Conservation (phyloP, 331 rosid genomes). For the Dryas integrifolia region DNA sequence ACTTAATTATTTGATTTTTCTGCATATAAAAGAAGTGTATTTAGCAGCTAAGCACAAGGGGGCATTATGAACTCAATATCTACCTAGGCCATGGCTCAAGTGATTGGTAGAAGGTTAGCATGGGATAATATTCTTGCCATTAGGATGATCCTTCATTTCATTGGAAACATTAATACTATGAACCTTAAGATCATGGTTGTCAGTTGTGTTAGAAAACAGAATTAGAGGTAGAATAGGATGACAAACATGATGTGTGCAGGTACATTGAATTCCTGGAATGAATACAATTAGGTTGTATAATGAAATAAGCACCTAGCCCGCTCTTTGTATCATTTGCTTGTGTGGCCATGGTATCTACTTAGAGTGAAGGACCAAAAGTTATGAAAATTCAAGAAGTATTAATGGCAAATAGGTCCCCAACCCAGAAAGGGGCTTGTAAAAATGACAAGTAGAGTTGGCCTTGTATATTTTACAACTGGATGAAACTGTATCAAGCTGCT, state of each 20-base stretch:
- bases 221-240: background rate
- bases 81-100: constrained; percentile 4
- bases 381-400: background rate
- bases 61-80: background rate
- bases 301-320: background rate
- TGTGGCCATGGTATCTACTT: background rate
- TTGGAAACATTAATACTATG: background rate
- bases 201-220: background rate
- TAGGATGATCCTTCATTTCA: background rate
- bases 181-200: background rate
- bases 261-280: background rate
- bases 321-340: background rate
- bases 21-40: background rate
- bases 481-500: too few relatives aligned
- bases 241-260: background rate
- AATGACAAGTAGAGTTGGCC: background rate
- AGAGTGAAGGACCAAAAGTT: background rate
- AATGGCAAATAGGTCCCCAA: background rate
- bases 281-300: background rate
- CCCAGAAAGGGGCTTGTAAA: background rate
- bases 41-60: background rate
- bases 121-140: background rate
- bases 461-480: background rate
- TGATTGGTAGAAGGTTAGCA: background rate
- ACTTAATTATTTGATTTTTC: background rate